phyloP scores from a whole-genome alignment of 306 rosid genomes.

The Glycyrrhiza uralensis region DNA sequence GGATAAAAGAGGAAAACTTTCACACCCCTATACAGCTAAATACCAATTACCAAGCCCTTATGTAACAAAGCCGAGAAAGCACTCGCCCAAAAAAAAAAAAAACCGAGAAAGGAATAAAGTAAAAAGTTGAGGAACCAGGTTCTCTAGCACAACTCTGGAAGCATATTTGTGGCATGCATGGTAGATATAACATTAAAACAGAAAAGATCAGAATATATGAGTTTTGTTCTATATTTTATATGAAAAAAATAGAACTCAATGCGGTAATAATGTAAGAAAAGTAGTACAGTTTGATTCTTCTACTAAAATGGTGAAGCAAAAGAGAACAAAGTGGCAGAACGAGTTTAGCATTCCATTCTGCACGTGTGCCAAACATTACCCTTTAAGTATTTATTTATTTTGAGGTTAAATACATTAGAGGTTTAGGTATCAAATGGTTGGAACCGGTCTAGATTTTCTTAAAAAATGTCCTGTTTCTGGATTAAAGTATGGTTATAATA shows the following conservation, averaged over 20 bases:
- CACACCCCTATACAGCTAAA: background rate
- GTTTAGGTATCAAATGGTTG: background rate
- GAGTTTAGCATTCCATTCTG: no score
- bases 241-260: background rate
- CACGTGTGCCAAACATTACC: no score
- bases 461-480: background rate
- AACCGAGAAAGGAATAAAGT: conserved; percentile 28
- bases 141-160: conserved; percentile 27
- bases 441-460: background rate
- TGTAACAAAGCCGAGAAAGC: conserved; percentile 21
- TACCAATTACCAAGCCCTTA: background rate
- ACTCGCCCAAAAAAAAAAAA: no score
- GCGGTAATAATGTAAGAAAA: background rate
- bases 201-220: background rate
- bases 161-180: conserved; percentile 17
- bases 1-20: conserved; percentile 10
- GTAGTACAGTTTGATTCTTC: no score
- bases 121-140: conserved; percentile 25
- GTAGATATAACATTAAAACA: background rate
- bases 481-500: background rate
- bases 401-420: background rate
- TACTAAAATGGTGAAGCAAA: no score
- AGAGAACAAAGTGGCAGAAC: no score
- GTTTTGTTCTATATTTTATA: background rate
- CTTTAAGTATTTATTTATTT: background rate